Percentiles rank a stretch among this genome's conserved stretches.
phyloP scores from a whole-genome alignment of 2,329 filamentous ascomycete genomes.

The Penicillium janthinellum region DNA sequence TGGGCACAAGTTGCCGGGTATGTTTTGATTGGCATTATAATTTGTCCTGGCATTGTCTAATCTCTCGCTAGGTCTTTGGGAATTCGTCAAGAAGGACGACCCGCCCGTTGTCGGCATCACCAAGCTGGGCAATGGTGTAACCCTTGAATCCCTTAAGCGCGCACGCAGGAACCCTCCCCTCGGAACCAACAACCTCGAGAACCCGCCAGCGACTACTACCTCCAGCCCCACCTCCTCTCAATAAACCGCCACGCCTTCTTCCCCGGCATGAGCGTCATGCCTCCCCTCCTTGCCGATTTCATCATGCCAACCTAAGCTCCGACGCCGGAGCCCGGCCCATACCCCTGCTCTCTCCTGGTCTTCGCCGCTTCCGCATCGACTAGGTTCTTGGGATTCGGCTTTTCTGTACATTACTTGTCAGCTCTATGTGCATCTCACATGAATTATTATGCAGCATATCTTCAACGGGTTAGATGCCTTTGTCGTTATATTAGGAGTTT shows the following conservation, averaged over 20 bases:
- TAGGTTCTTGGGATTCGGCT: constrained; percentile 38
- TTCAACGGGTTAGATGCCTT: constrained; percentile 11
- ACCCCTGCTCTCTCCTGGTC: constrained; percentile 55
- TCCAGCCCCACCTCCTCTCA: constrained; percentile 40
- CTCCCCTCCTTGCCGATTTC: constrained; percentile 14
- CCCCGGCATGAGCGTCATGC: constrained; percentile 15
- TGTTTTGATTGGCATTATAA: constrained; percentile 35
- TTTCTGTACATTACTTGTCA: constrained; percentile 47
- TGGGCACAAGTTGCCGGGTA: constrained; percentile 91
- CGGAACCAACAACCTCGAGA: constrained; percentile 31
- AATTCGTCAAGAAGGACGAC: constrained; percentile 93
- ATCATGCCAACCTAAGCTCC: constrained; percentile 48
- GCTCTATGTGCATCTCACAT: constrained; percentile 31
- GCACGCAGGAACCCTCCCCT: constrained; percentile 68
- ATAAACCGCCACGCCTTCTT: constrained; percentile 28
- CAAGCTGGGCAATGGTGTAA: constrained; percentile 78
- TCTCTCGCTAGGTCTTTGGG: constrained; percentile 59
- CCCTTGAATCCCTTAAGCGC: constrained; percentile 78
- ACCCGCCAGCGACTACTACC: constrained; percentile 37
- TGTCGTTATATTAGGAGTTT: constrained; percentile 33
- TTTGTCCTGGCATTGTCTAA: constrained; percentile 2
- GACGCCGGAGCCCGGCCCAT: constrained; percentile 57
- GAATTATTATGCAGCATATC: constrained; percentile 2
- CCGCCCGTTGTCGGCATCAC: constrained; percentile 88
- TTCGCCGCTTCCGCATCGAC: constrained; percentile 43